Evolutionary conservation across 352 stramenopile genomes (phyloP), one percentile per base, ranked within the genome.

Genomic region (Globisporangium paroecandrum): DNA sequence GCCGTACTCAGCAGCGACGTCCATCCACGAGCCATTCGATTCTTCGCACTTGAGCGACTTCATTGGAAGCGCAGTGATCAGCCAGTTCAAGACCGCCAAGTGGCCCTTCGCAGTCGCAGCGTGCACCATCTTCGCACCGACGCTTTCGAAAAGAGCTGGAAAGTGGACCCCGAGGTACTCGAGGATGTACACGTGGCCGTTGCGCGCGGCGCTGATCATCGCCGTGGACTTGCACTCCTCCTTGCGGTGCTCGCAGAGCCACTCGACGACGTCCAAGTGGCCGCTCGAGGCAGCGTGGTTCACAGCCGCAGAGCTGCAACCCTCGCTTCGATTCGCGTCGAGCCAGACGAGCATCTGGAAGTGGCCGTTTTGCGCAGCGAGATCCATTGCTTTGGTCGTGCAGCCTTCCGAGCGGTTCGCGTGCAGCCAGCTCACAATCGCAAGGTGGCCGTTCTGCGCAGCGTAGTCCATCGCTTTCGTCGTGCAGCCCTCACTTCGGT

Each of bases 41-140:
- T 84, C 81, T 38, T 89, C 81, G 46, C 81, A 89, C 69, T 91
- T 91, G 59, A 91, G 78, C 60, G 83, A 73, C 62, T 85, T 85
- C 62, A 91, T 79, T 10, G 79, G 83, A 20, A 91, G 73, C 59
- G 78, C 63, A 1, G 72, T 62, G 69, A 89, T 84, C 32, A 91
- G 77, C 79, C 79, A 91, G 65, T 73, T 84, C 25, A 91, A 66
- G 59, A 91, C 71, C 10, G 71, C 65, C 3, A 81, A 59, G 64
- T 89, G 81, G 49, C 82, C 78, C 36, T 85, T 89, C 0, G 80
- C 83, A 51, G 87, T 88, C 36, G 81, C 77, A 1, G 77, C 81
- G 59, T 89, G 79, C 59, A 90, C 62, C 83, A 91, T 90, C 61
- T 85, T 83, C 10, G 81, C 69, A 25, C 83, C 81, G 7, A 70